phyloP scores from a whole-genome alignment of 768 basidiomycete species.

The Lactarius deliciosus region DNA sequence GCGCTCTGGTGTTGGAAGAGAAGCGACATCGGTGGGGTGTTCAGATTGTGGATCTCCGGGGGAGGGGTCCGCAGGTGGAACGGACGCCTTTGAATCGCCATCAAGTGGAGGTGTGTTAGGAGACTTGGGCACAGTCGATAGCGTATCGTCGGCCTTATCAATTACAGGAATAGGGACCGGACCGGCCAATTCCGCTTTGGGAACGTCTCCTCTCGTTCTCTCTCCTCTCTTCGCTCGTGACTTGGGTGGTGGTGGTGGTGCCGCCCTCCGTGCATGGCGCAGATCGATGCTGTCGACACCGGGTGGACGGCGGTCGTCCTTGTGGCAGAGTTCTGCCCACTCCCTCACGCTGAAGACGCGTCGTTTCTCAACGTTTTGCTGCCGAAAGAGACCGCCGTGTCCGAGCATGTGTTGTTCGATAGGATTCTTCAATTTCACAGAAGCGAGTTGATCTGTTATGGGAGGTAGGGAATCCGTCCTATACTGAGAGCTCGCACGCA shows the following conservation, averaged over 20 bases:
- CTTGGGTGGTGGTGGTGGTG: slow-evolving; percentile 40
- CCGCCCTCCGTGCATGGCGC: slow-evolving; percentile 41
- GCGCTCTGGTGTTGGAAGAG: slow-evolving; percentile 26
- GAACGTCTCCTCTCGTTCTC: slow-evolving; percentile 41
- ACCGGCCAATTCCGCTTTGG: slow-evolving; percentile 42
- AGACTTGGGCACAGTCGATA: slow-evolving; percentile 7
- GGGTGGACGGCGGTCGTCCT: slow-evolving; percentile 72
- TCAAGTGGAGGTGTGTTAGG: slow-evolving; percentile 15
- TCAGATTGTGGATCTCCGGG: background rate
- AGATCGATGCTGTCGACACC: slow-evolving; percentile 67
- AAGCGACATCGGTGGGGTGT: slow-evolving; percentile 2
- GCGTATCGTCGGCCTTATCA: background rate
- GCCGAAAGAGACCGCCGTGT: slow-evolving; percentile 79
- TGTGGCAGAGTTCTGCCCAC: slow-evolving; percentile 76
- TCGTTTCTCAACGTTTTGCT: slow-evolving; percentile 89
- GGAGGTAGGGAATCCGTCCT: slow-evolving; percentile 76
- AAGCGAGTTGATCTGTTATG: slow-evolving; percentile 64
- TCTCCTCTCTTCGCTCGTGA: slow-evolving; percentile 44
- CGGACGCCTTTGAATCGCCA: background rate
- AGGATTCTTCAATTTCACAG: slow-evolving; percentile 80
- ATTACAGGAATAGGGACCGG: slow-evolving; percentile 14
- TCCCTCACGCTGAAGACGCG: slow-evolving; percentile 81
- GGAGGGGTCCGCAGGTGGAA: slow-evolving; percentile 1
- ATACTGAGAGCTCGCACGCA: slow-evolving; percentile 29
- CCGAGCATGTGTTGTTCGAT: slow-evolving; percentile 95